Evolutionary conservation across 2,329 filamentous ascomycete species (phyloP), one percentile per base, ranked within the genome.

Genomic region (Aspergillus melleus): DNA sequence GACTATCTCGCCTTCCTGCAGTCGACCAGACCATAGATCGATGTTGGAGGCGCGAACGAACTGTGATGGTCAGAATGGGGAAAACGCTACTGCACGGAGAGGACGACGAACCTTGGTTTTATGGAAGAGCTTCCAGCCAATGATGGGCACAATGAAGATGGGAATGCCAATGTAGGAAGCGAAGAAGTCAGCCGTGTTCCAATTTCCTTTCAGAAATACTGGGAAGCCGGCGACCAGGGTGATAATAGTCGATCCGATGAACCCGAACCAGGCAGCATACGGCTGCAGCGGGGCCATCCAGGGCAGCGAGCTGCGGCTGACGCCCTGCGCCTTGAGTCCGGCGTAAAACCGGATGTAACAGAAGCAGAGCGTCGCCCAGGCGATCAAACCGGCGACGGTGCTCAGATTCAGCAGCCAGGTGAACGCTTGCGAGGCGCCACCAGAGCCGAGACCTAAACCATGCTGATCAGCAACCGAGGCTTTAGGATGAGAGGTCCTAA

Each of bases 171-270:
- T 68, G 42, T 79, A 79, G 10, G 72, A 72, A 0, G 76, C 76
- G 3, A 79, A 60, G 63, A 79, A 79, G 55, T 70, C 56, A 0
- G 75, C 72, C 0, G 73, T 65, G 50, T 47, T 65, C 70, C 70
- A 72, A 32, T 73, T 70, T 1, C 71, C 72, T 57, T 74, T 73
- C 19, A 74, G 58, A 58, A 74, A 74, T 2, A 73, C 71, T 5
- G 87, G 82, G 74, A 91, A 92, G 1, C 88, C 89, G 60, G 89
- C 89, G 60, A 89, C 86, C 4, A 91, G 72, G 2, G 84, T 86
- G 14, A 91, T 79, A 26, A 91, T 75, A 3, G 74, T 71, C 46
- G 90, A 82, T 30, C 87, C 71, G 42, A 84, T 70, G 1, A 90
- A 83, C 14, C 83, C 80, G 32, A 82, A 74, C 74, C 83, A 91